Evolutionary conservation across 495 filamentous ascomycete genomes (phyloP).

Genomic region (Penicillium robsamsonii): DNA sequence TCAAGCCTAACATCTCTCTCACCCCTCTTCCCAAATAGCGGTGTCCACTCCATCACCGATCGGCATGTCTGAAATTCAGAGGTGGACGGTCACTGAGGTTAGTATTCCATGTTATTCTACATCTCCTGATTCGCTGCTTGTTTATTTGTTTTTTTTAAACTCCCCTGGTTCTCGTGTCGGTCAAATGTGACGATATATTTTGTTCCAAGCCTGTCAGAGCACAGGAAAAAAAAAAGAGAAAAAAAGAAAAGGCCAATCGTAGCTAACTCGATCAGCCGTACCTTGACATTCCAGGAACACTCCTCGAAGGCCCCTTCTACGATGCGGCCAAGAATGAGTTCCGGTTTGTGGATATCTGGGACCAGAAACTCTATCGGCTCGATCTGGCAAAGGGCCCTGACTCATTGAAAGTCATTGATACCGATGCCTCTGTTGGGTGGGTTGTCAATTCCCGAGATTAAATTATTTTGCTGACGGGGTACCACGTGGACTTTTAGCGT

Average conservation of each 20-base stretch:
- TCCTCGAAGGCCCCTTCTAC: conserved; percentile 84
- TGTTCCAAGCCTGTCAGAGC: conserved; percentile 2
- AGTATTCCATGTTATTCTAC: conserved; percentile 10
- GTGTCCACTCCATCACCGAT: conserved; percentile 18
- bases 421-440: conserved; percentile 63
- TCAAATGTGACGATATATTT: conserved; percentile 8
- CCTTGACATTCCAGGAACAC: conserved; percentile 64
- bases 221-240: not conserved
- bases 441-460: conserved; percentile 8
- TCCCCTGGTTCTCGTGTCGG: conserved; percentile 18
- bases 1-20: conserved; percentile 1
- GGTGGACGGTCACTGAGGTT: conserved; percentile 47
- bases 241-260: conserved; percentile 19
- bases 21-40: conserved; percentile 20
- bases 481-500: conserved; percentile 46
- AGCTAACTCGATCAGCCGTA: conserved; percentile 57
- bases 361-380: conserved; percentile 70
- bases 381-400: conserved; percentile 62
- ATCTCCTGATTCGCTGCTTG: conserved; percentile 10
- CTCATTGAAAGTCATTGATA: conserved; percentile 63
- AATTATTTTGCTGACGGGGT: conserved; percentile 16
- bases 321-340: conserved; percentile 66
- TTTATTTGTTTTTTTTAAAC: not conserved
- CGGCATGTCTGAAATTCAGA: conserved; percentile 39
- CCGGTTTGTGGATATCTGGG: conserved; percentile 88